phyloP scores from a whole-genome alignment of 257 asterid species.

The Cynanchum wilfordii region DNA sequence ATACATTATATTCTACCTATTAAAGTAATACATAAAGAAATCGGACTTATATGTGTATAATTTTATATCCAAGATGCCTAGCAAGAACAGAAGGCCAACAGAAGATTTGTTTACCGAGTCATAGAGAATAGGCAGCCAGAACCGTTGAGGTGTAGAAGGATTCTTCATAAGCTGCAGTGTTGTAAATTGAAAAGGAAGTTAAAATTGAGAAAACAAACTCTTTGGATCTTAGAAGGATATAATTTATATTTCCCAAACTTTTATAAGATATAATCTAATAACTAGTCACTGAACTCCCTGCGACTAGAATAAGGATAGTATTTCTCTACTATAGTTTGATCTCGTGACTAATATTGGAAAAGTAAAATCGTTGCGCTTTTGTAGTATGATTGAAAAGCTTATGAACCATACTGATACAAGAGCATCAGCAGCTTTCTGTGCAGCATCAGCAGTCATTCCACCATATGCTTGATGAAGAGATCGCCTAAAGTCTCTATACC shows the following conservation, averaged over 20 bases:
- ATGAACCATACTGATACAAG: conserved; percentile 59
- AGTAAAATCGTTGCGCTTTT: conserved; percentile 4
- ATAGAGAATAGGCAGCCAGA: conserved; percentile 81
- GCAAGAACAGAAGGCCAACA: conserved; percentile 12
- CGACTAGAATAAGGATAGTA: background rate
- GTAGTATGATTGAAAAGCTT: conserved; percentile 15
- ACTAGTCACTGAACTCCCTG: background rate
- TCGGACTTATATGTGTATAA: background rate
- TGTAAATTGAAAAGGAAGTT: background rate
- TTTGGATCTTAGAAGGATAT: background rate
- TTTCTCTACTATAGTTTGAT: background rate
- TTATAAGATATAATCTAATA: background rate
- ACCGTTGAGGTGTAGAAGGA: conserved; percentile 85
- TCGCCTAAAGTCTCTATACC: conserved; percentile 83
- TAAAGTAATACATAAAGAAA: background rate
- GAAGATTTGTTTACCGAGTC: conserved; percentile 58
- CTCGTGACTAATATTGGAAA: background rate
- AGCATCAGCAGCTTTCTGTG: conserved; percentile 72
- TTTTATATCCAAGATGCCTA: no score
- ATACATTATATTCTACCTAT: background rate
- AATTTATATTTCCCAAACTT: background rate
- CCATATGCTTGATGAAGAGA: conserved; percentile 68
- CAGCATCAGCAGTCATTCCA: conserved; percentile 52
- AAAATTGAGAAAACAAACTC: background rate
- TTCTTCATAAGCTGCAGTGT: conserved; percentile 80